Percentiles rank a stretch among this genome's conserved stretches.
phyloP scores from a whole-genome alignment of 2,329 filamentous ascomycete genomes.

The Scleromitrula shiraiana region DNA sequence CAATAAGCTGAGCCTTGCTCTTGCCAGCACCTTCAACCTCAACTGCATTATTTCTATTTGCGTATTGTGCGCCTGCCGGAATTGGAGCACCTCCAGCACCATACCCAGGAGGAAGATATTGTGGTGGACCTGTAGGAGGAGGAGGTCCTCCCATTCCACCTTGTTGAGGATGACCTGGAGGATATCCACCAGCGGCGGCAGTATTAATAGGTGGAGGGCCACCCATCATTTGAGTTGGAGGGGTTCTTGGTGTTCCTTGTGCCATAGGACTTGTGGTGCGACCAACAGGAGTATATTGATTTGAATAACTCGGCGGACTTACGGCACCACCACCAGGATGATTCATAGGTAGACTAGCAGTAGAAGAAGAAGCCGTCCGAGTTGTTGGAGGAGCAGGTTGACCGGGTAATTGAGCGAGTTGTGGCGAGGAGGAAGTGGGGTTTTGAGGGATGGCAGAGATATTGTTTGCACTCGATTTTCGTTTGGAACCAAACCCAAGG shows the following conservation, averaged over 20 bases:
- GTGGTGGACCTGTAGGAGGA: conserved; percentile 26
- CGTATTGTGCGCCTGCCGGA: conserved; percentile 25
- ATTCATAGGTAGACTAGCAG: conserved; percentile 53
- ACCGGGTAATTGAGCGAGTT: conserved; percentile 19
- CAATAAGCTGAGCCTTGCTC: conserved; percentile 94
- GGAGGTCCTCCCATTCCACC: conserved; percentile 31
- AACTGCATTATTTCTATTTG: conserved; percentile 38
- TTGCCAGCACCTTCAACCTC: conserved; percentile 84
- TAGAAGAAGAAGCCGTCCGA: conserved; percentile 41
- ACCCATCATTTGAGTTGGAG: conserved; percentile 36
- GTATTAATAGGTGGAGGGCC: conserved; percentile 63
- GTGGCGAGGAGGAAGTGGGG: conserved; percentile 25
- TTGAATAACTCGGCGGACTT: conserved; percentile 56
- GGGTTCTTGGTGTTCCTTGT: conserved; percentile 25
- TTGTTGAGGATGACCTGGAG: conserved; percentile 41
- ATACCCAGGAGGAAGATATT: conserved; percentile 28
- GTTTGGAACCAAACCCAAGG: conserved; percentile 69
- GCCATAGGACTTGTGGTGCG: conserved; percentile 39
- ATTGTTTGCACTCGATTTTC: conserved; percentile 59
- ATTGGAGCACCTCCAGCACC: conserved; percentile 20
- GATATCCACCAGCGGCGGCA: conserved; percentile 50
- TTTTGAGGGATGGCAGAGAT: conserved; percentile 31
- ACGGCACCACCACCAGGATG: conserved; percentile 49
- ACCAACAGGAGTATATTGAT: conserved; percentile 46
- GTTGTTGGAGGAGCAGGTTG: conserved; percentile 15